Base-by-base conservation (phyloP, 106 monocot genomes). In the Allium cepa region DNA sequence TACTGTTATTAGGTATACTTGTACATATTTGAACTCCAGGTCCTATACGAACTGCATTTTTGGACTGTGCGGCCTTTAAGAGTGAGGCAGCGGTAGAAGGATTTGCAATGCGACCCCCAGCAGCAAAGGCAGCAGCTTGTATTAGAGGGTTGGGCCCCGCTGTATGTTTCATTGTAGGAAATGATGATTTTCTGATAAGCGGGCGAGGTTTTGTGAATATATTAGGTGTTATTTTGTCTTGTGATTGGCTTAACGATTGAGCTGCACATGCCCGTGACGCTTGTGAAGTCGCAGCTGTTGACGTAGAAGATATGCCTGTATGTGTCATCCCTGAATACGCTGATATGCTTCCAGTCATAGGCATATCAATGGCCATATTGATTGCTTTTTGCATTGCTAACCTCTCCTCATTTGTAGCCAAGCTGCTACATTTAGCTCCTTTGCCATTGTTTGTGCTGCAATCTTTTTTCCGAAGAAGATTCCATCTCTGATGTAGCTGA, bases 401-500 rank as follows among this genome's bases (percentile, higher is more conserved):
- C 72, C 63, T 66, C 57, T 83, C 83, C 46, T 87, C 87, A 47
- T 73, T 73, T 48, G 60, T 61, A 36, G 69, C 48, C 8, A 67
- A 18, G 51, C 60, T 71, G 56, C 10, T 50, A 67, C 58, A 17
- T 14, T 76, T 76, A 69, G 46, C 69, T 36, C 61, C 63, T 69
- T 22, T 46, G 62, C 56, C 47, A 59, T 47, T 53, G 53, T 62
- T 61, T 63, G 72, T 36, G 26, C 18, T 62, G 52, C 61, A 50
- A n/a, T 61, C 56, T 56, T 76, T 76, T 72, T 72, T 81, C 76
- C 81, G 76, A 58, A 81, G 75, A 57, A 76, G 66, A n/a, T 66
- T 62, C 85, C 85, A 86, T 76, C 85, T 79, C 88, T 85, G 80
- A 66, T 79, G 75, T 17, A 93, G 46, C 74, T 93, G 92, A 48